phyloP scores from a whole-genome alignment of 2,329 filamentous ascomycete species.

The Rhexocercosporidium sp. region DNA sequence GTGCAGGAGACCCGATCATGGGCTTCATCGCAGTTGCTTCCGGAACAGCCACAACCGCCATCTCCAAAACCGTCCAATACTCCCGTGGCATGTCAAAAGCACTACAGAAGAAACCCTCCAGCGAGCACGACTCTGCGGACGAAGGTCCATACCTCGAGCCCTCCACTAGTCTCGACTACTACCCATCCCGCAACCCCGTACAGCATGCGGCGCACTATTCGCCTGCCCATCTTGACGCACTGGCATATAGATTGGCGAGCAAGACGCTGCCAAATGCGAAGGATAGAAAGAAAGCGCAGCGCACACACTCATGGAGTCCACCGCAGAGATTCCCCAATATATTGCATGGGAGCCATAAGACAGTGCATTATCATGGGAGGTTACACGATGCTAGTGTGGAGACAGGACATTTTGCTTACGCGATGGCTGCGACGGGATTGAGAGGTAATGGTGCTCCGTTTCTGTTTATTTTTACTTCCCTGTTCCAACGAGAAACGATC shows the following conservation, averaged over 20 bases:
- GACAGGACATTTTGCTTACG: constrained; percentile 30
- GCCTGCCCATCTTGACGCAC: constrained; percentile 26
- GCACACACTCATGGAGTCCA: constrained; percentile 15
- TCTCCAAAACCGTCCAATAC: constrained; percentile 26
- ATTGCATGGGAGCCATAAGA: constrained; percentile 5
- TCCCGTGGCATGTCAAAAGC: constrained; percentile 22
- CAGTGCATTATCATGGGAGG: constrained; percentile 28
- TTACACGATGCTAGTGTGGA: constrained; percentile 28
- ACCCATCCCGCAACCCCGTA: constrained; percentile 25
- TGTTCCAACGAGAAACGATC: too few species aligned
- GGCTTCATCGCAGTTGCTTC: constrained; percentile 31
- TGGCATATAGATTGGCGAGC: constrained; percentile 32
- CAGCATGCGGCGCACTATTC: constrained; percentile 23
- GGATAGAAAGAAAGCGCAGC: constrained; percentile 10
- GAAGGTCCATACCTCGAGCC: constrained; percentile 5
- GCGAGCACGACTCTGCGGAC: neutral
- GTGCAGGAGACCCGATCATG: constrained; percentile 28
- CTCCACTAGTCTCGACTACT: constrained; percentile 18
- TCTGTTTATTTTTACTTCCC: neutral
- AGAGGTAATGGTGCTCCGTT: constrained; percentile 17
- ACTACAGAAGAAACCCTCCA: constrained; percentile 15
- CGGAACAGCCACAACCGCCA: constrained; percentile 21
- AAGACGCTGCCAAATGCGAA: constrained; percentile 22
- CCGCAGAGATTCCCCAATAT: constrained; percentile 1
- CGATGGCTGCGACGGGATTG: constrained; percentile 24